Conservation (phyloP, 176 grass and related monocot species). For the Tuctoria greenei region DNA sequence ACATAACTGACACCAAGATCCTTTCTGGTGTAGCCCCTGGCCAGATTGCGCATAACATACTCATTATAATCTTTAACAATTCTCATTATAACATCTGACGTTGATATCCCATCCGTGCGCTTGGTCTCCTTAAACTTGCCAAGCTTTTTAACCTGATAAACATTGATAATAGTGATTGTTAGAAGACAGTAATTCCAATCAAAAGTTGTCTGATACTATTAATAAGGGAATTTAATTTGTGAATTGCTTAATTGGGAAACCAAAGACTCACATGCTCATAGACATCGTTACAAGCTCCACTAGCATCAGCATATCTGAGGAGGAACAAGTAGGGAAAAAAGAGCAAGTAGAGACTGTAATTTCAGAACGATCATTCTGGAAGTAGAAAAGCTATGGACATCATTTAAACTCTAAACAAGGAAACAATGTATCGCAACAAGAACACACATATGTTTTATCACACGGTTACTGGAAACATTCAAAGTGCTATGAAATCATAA, state of each 20-base stretch:
- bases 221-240: background rate
- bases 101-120: constrained; percentile 93
- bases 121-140: constrained; percentile 95
- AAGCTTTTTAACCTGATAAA: constrained; percentile 75
- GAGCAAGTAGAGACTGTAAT: background rate
- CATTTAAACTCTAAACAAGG: constrained; percentile 14
- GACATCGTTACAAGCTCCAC: constrained; percentile 89
- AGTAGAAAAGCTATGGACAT: constrained; percentile 7
- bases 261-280: constrained; percentile 81
- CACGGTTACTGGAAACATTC: constrained; percentile 20
- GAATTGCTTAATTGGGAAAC: constrained; percentile 26
- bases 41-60: constrained; percentile 97
- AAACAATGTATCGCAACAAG: constrained; percentile 7
- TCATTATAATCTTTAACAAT: constrained; percentile 98
- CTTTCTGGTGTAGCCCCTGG: constrained; percentile 88
- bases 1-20: constrained; percentile 98
- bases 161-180: constrained; percentile 15
- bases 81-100: constrained; percentile 97
- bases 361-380: background rate
- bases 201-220: background rate
- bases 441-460: constrained; percentile 19
- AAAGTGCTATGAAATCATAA: background rate
- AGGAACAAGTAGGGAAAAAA: constrained; percentile 43
- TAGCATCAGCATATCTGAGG: constrained; percentile 92
- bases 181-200: background rate